Percentiles rank a stretch among this genome's conserved stretches.
These are phyloP conservation scores for Parachaetomium inaequale DNA, from an alignment of 495 filamentous ascomycete species.

Conservation along the genomic window DNA sequence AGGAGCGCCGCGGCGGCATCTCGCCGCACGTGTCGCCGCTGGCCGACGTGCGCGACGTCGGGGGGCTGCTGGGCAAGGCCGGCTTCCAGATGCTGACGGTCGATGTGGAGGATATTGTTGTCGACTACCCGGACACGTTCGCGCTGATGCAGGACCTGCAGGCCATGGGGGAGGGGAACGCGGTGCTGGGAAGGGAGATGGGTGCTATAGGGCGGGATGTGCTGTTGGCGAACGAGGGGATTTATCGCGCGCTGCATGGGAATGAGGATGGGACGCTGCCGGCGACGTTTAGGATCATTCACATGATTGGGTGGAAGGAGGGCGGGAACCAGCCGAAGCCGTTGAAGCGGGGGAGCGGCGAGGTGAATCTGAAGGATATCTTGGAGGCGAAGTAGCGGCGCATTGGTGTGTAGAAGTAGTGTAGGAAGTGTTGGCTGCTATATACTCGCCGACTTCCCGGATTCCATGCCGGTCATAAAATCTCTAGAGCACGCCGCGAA, in stretches of 20 bases:
- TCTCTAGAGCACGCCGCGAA: not conserved
- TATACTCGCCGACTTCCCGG: not conserved
- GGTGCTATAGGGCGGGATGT: constrained; percentile 76
- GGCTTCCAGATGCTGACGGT: constrained; percentile 96
- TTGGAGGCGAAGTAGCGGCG: constrained; percentile 48
- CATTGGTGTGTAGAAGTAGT: not conserved
- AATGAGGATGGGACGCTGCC: constrained; percentile 65
- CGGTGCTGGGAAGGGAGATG: constrained; percentile 73
- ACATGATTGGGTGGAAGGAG: constrained; percentile 99
- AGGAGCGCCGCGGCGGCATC: constrained; percentile 83
- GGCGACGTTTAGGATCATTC: constrained; percentile 88
- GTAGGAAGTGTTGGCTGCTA: not conserved
- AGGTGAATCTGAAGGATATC: constrained; percentile 78
- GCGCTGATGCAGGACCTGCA: constrained; percentile 90
- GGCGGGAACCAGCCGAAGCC: constrained; percentile 73
- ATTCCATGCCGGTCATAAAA: not conserved
- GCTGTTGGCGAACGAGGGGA: constrained; percentile 79
- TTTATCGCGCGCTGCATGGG: constrained; percentile 83
- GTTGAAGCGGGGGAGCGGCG: constrained; percentile 73
- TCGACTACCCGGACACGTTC: constrained; percentile 92
- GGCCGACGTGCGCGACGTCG: constrained; percentile 88
- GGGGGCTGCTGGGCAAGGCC: constrained; percentile 76
- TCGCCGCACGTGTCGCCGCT: constrained; percentile 82
- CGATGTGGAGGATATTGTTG: constrained; percentile 93
- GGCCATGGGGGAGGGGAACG: constrained; percentile 91